A percentile compares a stretch with the other conserved stretches of the same genome.
These are phyloP conservation scores for Aspergillus taichungensis DNA, from an alignment of 495 filamentous ascomycete genomes.

Conservation along the genomic window DNA sequence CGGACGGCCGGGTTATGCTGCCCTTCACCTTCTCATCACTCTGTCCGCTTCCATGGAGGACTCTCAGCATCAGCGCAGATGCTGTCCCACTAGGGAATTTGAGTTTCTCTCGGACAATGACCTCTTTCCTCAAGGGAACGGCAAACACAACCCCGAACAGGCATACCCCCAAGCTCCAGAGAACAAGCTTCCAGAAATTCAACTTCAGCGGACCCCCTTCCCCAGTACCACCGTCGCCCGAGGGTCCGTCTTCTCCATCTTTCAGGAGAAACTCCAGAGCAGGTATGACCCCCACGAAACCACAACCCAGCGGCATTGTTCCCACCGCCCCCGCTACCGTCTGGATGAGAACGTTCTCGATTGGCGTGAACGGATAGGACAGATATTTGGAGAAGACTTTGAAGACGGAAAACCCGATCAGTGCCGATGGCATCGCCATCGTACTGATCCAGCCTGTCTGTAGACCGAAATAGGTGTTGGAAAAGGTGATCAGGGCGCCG, in stretches of 20 bases:
- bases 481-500: constrained; percentile 84
- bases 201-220: constrained; percentile 64
- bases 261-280: constrained; percentile 80
- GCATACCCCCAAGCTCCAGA: constrained; percentile 87
- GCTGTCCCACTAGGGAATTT: constrained; percentile 94
- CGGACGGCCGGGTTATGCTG: constrained; percentile 6
- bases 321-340: constrained; percentile 92
- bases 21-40: constrained; percentile 19
- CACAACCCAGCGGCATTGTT: constrained; percentile 93
- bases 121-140: constrained; percentile 76
- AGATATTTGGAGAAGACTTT: constrained; percentile 63
- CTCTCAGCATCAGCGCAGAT: constrained; percentile 84
- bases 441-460: constrained; percentile 89
- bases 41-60: constrained; percentile 60
- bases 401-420: constrained; percentile 97
- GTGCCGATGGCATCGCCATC: constrained; percentile 86
- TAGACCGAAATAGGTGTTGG: constrained; percentile 95
- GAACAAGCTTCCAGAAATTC: constrained; percentile 62
- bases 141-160: constrained; percentile 97
- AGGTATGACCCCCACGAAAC: constrained; percentile 89
- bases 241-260: constrained; percentile 52
- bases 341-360: constrained; percentile 97
- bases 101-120: constrained; percentile 84
- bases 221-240: constrained; percentile 44
- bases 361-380: constrained; percentile 74